Percentiles rank a stretch among this genome's conserved stretches.
These are phyloP conservation scores for Gaillardinia entomophila DNA, from an alignment of 805 yeast genomes.

Conservation along the genomic window DNA sequence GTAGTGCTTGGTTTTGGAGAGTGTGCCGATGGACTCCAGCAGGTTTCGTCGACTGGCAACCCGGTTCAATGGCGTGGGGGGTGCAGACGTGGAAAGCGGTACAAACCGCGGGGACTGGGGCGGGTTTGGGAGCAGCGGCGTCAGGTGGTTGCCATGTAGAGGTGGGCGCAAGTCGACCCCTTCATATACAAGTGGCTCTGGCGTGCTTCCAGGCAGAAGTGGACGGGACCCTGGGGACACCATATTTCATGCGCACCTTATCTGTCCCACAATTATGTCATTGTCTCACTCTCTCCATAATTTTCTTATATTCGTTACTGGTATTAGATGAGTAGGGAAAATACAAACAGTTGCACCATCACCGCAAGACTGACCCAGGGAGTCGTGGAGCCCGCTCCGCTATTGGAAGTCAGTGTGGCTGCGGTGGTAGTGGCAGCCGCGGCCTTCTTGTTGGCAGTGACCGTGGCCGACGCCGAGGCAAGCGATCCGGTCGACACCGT, in stretches of 20 bases:
- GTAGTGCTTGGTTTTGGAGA: conserved; percentile 7
- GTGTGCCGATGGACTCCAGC: neutral
- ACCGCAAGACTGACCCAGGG: neutral
- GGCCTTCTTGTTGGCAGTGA: conserved; percentile 1
- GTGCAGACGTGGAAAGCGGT: neutral
- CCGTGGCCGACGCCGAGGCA: conserved; percentile 2
- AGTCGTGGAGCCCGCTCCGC: neutral
- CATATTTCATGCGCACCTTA: too few relatives aligned
- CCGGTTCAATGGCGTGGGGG: neutral
- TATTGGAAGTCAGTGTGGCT: conserved; percentile 3
- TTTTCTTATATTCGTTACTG: too few relatives aligned
- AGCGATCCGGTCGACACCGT: too few relatives aligned
- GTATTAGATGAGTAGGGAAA: neutral
- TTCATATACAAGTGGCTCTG: too few relatives aligned
- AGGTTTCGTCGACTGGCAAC: neutral
- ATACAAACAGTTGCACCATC: neutral
- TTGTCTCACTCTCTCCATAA: too few relatives aligned
- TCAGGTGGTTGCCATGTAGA: neutral
- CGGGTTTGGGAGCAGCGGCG: conserved; percentile 5
- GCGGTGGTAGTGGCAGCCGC: conserved; percentile 6
- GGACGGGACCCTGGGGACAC: too few relatives aligned
- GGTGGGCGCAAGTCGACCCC: too few relatives aligned
- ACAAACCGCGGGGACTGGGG: conserved; percentile 5
- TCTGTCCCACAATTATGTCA: too few relatives aligned
- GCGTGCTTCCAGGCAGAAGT: too few relatives aligned